Evolutionary conservation across 352 stramenopile species (phyloP).

Genomic region (Globisporangium abappressorium): DNA sequence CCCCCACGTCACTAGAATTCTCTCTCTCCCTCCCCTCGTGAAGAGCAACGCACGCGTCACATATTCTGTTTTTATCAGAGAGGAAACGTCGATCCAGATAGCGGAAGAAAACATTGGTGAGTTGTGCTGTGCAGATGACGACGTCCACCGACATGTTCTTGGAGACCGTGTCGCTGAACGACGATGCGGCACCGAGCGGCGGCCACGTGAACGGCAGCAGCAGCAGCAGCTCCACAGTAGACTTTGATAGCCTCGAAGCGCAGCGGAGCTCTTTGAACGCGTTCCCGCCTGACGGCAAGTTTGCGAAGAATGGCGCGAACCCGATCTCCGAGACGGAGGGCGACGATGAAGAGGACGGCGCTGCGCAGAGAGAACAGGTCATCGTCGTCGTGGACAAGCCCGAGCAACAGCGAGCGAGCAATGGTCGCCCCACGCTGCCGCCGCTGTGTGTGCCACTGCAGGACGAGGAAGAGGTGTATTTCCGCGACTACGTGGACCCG

Average conservation of each 20-base stretch:
- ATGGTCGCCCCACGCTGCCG: slow-evolving; percentile 15
- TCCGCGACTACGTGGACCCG: slow-evolving; percentile 69
- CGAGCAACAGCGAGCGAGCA: slow-evolving; percentile 24
- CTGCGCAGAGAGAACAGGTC: slow-evolving; percentile 25
- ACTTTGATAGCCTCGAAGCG: slow-evolving; percentile 50
- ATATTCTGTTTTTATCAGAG: background rate
- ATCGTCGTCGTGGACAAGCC: slow-evolving; percentile 37
- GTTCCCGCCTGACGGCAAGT: slow-evolving; percentile 27
- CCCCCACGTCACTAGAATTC: background rate
- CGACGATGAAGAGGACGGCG: slow-evolving; percentile 18
- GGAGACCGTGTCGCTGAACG: slow-evolving; percentile 76
- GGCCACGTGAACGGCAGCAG: slow-evolving; percentile 13
- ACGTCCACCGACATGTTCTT: slow-evolving; percentile 46
- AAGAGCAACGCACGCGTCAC: slow-evolving; percentile 3
- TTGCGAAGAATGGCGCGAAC: slow-evolving; percentile 16
- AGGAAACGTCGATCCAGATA: background rate
- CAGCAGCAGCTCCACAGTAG: slow-evolving; percentile 14
- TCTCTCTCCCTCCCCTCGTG: background rate
- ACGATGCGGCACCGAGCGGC: slow-evolving; percentile 31
- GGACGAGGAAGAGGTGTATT: slow-evolving; percentile 30
- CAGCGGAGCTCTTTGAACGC: slow-evolving; percentile 27
- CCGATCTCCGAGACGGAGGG: slow-evolving; percentile 28
- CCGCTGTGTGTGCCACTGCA: slow-evolving; percentile 23
- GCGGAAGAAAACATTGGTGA: background rate
- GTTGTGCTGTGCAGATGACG: slow-evolving; percentile 23